phyloP scores from a whole-genome alignment of 768 basidiomycete species.

The Strobilomyces dryophilus region DNA sequence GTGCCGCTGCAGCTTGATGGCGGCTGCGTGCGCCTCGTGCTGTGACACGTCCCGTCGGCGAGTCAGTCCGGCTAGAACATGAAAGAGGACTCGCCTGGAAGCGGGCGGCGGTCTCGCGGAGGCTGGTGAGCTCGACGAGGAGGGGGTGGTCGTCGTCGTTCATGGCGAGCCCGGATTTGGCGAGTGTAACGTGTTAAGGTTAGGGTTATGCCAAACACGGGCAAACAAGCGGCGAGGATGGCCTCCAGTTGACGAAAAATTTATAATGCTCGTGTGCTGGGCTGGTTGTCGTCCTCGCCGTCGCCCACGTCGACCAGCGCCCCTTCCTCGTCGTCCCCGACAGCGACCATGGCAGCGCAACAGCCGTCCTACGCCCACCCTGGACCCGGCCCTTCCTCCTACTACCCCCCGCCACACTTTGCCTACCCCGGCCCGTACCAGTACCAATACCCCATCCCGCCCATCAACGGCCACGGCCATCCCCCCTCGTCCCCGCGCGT shows the following conservation, averaged over 20 bases:
- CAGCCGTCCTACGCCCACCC: conserved; percentile 27
- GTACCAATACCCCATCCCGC: conserved; percentile 36
- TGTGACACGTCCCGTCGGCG: conserved; percentile 22
- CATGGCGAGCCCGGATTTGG: neutral
- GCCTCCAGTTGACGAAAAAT: neutral
- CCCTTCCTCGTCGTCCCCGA: neutral
- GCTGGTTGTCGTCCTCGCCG: conserved; percentile 4
- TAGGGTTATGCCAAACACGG: conserved; percentile 18
- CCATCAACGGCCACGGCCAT: conserved; percentile 4
- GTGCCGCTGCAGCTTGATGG: conserved; percentile 62
- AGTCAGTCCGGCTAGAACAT: neutral
- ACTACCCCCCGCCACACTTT: conserved; percentile 28
- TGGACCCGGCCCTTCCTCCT: conserved; percentile 27
- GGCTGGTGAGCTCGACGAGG: conserved; percentile 42
- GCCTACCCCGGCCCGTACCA: conserved; percentile 35
- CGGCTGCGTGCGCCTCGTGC: conserved; percentile 68
- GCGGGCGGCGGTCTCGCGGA: conserved; percentile 42
- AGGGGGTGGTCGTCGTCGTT: conserved; percentile 39
- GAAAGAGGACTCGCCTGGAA: conserved; percentile 40
- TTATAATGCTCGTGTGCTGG: conserved; percentile 12
- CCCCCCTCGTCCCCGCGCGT: conserved; percentile 38
- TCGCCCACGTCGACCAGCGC: conserved; percentile 9
- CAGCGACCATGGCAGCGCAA: conserved; percentile 20
- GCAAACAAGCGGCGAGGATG: conserved; percentile 11
- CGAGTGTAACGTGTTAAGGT: conserved; percentile 2